Evolutionary conservation across 176 grass and related monocot genomes (phyloP).

Genomic region (Aegilops longissima): DNA sequence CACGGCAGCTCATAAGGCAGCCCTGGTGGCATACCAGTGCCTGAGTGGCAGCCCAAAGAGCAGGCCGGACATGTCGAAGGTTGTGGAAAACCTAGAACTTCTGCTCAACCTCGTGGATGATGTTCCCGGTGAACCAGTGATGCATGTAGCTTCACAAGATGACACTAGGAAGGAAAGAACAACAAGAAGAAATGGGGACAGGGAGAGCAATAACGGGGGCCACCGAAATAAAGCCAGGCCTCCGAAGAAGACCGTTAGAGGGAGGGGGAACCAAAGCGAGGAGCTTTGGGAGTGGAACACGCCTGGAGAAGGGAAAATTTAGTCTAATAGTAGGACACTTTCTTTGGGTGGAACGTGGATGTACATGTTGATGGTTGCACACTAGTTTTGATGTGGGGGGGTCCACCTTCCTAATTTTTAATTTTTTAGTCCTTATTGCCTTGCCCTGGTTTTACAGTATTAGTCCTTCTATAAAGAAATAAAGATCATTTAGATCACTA

Average conservation of each 20-base stretch:
- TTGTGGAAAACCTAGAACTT: slow-evolving; percentile 65
- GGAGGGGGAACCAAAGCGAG: background rate
- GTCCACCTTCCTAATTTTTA: slow-evolving; percentile 27
- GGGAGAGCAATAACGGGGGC: background rate
- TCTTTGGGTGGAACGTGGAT: background rate
- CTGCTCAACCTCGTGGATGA: slow-evolving; percentile 44
- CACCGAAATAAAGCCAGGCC: background rate
- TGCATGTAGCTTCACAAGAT: background rate
- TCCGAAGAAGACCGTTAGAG: background rate
- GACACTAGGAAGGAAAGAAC: background rate
- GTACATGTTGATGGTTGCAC: slow-evolving; percentile 7
- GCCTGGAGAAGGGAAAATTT: slow-evolving; percentile 1
- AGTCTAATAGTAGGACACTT: background rate
- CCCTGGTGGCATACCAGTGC: slow-evolving; percentile 69
- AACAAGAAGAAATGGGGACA: background rate
- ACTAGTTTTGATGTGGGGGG: background rate
- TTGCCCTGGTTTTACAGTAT: background rate
- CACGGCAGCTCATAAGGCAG: slow-evolving; percentile 43
- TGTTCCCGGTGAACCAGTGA: background rate
- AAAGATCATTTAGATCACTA: too few relatives aligned
- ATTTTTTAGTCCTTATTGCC: background rate
- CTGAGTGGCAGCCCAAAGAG: slow-evolving; percentile 60
- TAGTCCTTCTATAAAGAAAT: too few relatives aligned
- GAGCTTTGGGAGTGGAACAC: slow-evolving; percentile 54
- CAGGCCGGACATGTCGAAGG: slow-evolving; percentile 63